These are phyloP conservation scores for Dipodascopsis uninucleata DNA, from an alignment of 805 yeast species.

Conservation along the genomic window DNA sequence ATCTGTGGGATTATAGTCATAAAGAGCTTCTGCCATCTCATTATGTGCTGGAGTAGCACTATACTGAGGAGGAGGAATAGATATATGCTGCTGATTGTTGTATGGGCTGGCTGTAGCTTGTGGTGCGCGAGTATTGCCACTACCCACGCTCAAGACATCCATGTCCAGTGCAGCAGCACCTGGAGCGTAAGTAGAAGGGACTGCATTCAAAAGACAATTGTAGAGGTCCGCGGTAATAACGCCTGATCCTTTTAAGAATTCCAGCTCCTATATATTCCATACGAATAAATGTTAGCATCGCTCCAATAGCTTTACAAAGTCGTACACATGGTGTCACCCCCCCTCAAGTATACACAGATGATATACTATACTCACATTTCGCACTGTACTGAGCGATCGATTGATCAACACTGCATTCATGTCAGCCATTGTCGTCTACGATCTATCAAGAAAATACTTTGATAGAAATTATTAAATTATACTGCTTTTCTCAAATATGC, in stretches of 20 bases:
- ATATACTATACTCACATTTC: constrained; percentile 44
- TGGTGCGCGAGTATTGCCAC: constrained; percentile 3
- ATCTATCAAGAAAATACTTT: too few relatives aligned
- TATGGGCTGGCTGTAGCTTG: constrained; percentile 11
- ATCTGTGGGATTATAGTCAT: constrained; percentile 71
- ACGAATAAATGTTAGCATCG: background rate
- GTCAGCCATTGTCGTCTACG: constrained; percentile 19
- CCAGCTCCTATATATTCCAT: constrained; percentile 61
- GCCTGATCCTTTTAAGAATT: constrained; percentile 69
- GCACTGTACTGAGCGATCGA: constrained; percentile 70
- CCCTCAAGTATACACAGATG: background rate
- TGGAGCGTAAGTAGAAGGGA: constrained; percentile 48
- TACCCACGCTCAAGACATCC: constrained; percentile 5
- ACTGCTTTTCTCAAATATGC: too few relatives aligned
- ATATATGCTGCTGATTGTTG: constrained; percentile 12
- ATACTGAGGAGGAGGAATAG: constrained; percentile 28
- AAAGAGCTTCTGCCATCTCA: constrained; percentile 57
- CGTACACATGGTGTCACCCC: too few relatives aligned
- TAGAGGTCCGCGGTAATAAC: constrained; percentile 60
- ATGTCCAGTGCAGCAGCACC: constrained; percentile 27
- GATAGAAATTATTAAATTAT: too few relatives aligned
- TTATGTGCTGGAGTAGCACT: constrained; percentile 27
- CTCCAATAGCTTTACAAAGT: background rate
- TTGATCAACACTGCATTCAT: constrained; percentile 43
- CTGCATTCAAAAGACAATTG: constrained; percentile 45